phyloP scores from a whole-genome alignment of 2,329 filamentous ascomycete genomes.

The Exophiala aquamarina region DNA sequence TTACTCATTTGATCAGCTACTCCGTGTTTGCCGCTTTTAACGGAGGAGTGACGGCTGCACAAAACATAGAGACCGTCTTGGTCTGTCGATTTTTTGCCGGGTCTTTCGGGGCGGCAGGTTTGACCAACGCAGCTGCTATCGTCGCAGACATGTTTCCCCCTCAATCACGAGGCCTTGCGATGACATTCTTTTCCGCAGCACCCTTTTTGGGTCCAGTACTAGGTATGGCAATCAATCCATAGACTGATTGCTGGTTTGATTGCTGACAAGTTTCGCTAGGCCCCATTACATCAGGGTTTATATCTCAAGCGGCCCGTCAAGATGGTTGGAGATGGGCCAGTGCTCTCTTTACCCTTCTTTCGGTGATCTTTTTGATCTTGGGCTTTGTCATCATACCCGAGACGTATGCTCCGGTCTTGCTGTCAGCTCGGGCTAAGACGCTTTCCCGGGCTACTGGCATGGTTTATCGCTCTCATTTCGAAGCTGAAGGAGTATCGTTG shows the following conservation, averaged over 20 bases:
- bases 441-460: conserved; percentile 55
- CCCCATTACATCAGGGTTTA: conserved; percentile 49
- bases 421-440: conserved; percentile 51
- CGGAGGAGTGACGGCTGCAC: conserved; percentile 62
- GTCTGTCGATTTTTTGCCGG: conserved; percentile 60
- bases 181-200: conserved; percentile 59
- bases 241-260: no score
- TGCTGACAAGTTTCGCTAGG: no score
- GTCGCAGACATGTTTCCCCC: conserved; percentile 64
- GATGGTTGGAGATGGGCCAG: conserved; percentile 64
- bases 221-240: no score
- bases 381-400: conserved; percentile 52
- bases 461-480: conserved; percentile 54
- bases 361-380: conserved; percentile 57
- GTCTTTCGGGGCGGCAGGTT: conserved; percentile 46
- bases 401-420: conserved; percentile 56
- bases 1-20: conserved; percentile 59
- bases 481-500: conserved; percentile 40
- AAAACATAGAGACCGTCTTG: conserved; percentile 66
- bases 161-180: conserved; percentile 61
- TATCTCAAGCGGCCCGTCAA: conserved; percentile 35
- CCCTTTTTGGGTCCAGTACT: conserved; percentile 52
- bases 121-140: conserved; percentile 69
- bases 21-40: conserved; percentile 63
- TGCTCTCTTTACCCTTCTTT: conserved; percentile 62